Base-by-base conservation (phyloP, 768 basidiomycete genomes). In the Pulveroboletus sp. region DNA sequence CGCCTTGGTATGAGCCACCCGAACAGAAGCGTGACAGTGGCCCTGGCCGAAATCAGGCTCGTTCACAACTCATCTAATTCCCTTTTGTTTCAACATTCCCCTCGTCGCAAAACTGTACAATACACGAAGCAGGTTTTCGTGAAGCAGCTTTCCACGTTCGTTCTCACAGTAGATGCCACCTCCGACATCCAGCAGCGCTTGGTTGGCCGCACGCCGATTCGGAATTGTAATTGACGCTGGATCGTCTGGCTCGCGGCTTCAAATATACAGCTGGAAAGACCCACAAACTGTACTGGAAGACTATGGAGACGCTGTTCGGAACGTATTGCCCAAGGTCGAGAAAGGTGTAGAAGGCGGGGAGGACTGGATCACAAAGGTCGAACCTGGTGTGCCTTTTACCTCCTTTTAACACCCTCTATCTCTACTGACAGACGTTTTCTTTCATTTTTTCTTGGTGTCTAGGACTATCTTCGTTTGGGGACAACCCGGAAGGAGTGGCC, bases 161-260 rank as follows among this genome's bases (percentile, higher is more conserved):
- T 65, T 50, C 51, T 54, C 47, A 52, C 45, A 53, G 52, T 64
- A 42, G 27, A 62, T 93, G 90, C 85, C 88, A 38, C 87, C 90
- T 41, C 84, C 87, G 50, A 80, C 77, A 49, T 79, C 72, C 45
- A 75, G 75, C 57, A 81, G 90, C 64, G 70, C 84, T 52, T 93
- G 90, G 90, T 78, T 89, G 47, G 70, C 78, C 51, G 82, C 82
- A 47, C 84, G 92, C 57, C 83, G 85, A 59, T 95, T 92, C 69
- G 93, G 91, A 51, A 80, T 98, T 51, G 94, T 98, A 53, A 91
- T 99, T 68, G 97, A 99, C 75, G 97, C 97, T 64, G 97, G 97
- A 52, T 97, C 94, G 66, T 97, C 94, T 20, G 97, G 97, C 24
- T 97, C 95, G 5, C 76, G 97, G 45, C 74, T 97, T 31, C 94